A percentile compares a stretch with the other conserved stretches of the same genome.
Evolutionary conservation across 495 filamentous ascomycete species (phyloP).

Genomic region (Alectoria sarmentosa): DNA sequence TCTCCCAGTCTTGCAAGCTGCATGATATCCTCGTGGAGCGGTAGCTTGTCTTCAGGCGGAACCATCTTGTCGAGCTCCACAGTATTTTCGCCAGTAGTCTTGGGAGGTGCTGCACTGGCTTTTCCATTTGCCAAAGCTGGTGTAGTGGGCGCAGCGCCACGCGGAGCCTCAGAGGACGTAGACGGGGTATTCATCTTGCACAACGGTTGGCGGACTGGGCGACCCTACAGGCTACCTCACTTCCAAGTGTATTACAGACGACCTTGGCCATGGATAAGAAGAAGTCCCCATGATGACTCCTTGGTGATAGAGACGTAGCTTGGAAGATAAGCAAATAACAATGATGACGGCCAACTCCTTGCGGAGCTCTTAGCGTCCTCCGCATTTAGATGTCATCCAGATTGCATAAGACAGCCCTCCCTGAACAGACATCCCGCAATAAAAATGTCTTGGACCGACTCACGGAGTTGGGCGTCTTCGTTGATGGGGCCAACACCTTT

Average conservation of each 20-base stretch:
- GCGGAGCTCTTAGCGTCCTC: constrained; percentile 6
- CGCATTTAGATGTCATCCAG: background rate
- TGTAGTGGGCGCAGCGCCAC: constrained; percentile 23
- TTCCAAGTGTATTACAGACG: background rate
- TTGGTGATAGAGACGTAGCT: background rate
- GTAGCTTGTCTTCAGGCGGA: constrained; percentile 39
- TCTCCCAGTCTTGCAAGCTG: constrained; percentile 88
- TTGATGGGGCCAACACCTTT: constrained; percentile 28
- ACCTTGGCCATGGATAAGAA: background rate
- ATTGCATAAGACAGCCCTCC: no score
- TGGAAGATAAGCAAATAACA: background rate
- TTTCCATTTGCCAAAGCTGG: constrained; percentile 45
- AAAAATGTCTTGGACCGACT: constrained; percentile 25
- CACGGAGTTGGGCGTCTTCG: constrained; percentile 21
- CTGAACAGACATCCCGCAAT: background rate
- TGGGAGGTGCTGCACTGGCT: constrained; percentile 50
- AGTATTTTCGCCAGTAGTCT: constrained; percentile 47
- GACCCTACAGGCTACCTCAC: background rate
- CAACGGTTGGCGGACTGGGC: background rate
- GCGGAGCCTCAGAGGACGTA: constrained; percentile 2
- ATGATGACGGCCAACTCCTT: background rate
- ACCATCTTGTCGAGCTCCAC: constrained; percentile 65
- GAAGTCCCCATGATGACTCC: background rate
- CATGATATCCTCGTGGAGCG: constrained; percentile 83
- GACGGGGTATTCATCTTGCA: background rate